Percentiles rank a stretch among this genome's conserved stretches.
Evolutionary conservation across 345 rosid species (phyloP).

Genomic region (Eucalyptus sp.): DNA sequence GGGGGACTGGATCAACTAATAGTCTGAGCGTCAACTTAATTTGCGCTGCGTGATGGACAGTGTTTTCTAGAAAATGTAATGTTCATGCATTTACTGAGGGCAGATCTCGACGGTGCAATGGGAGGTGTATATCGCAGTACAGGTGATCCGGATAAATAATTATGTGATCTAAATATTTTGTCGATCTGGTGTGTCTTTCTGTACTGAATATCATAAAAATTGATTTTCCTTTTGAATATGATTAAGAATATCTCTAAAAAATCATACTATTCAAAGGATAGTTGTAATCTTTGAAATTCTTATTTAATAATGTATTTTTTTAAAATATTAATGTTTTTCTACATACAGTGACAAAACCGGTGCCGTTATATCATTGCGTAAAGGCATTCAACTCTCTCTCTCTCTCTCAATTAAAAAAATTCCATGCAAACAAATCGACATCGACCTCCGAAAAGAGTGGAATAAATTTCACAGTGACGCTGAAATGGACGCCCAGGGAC

Average conservation of each 20-base stretch:
- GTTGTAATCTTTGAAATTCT: not conserved
- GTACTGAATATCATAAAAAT: no score
- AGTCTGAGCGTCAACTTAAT: not conserved
- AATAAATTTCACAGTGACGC: not conserved
- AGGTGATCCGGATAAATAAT: no score
- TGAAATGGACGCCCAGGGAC: not conserved
- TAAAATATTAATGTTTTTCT: no score
- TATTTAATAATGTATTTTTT: not conserved
- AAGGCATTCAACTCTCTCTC: not conserved
- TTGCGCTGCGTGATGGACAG: not conserved
- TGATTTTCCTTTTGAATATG: no score
- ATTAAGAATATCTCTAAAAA: no score
- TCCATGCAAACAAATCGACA: not conserved
- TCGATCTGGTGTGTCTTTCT: not conserved
- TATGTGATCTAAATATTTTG: no score
- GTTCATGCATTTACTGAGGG: no score
- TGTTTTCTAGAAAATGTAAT: no score
- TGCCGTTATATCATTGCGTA: not conserved
- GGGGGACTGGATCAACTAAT: not conserved
- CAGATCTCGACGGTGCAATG: no score
- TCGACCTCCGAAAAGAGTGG: not conserved
- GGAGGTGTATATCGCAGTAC: not conserved
- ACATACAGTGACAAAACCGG: not conserved
- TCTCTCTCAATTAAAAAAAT: not conserved
- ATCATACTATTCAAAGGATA: not conserved